These are phyloP conservation scores for Lichtheimia corymbifera DNA, from an alignment of 371 early-diverging fungal genomes.

Conservation along the genomic window DNA sequence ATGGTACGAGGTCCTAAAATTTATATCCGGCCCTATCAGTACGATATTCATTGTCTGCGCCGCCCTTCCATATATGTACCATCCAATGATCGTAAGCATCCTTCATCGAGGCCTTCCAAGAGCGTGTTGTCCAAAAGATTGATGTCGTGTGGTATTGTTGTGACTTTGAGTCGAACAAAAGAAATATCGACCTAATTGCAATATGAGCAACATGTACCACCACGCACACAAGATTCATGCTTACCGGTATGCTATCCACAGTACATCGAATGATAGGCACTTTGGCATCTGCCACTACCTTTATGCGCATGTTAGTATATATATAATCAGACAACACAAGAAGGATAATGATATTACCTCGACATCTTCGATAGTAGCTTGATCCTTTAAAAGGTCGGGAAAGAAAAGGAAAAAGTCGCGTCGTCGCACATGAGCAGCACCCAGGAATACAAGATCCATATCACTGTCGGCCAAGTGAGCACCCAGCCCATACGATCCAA, in stretches of 20 bases:
- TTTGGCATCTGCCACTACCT: conserved; percentile 11
- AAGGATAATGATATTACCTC: conserved; percentile 23
- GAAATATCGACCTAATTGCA: conserved; percentile 35
- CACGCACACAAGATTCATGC: neutral
- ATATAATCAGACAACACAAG: neutral
- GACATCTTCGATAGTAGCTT: conserved; percentile 20
- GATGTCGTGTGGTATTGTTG: conserved; percentile 14
- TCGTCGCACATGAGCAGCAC: conserved; percentile 22
- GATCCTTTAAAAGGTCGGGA: conserved; percentile 17
- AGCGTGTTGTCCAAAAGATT: conserved; percentile 32
- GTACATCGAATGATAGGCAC: conserved; percentile 46
- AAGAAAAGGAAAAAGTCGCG: conserved; percentile 26
- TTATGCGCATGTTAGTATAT: neutral
- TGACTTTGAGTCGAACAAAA: conserved; percentile 31
- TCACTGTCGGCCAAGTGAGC: conserved; percentile 32
- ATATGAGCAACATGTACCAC: neutral
- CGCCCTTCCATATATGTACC: conserved; percentile 10
- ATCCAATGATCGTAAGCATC: conserved; percentile 37
- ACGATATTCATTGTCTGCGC: too few species aligned
- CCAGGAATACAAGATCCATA: conserved; percentile 37
- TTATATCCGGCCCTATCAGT: neutral
- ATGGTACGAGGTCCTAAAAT: conserved; percentile 27
- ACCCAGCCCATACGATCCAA: conserved; percentile 45
- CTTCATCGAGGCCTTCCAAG: conserved; percentile 24
- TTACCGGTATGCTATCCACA: conserved; percentile 34